Evolutionary conservation across 2,329 filamentous ascomycete genomes (phyloP), one percentile per base, ranked within the genome.

Genomic region (Iodosphaeria phyllophila): DNA sequence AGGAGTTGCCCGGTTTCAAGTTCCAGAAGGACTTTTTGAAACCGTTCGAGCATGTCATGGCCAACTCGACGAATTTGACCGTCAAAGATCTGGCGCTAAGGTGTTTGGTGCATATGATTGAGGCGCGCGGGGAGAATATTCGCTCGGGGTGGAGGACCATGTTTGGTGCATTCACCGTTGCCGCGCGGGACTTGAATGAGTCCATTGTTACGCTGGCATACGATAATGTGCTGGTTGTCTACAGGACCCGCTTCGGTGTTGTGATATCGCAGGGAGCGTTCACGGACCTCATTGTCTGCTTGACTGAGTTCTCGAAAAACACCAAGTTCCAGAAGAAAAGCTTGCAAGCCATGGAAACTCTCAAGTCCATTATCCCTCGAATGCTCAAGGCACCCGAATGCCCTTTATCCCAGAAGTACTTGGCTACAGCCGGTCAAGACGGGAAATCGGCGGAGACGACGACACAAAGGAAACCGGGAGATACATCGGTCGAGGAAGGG

Each of bases 1-100:
- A 92, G 46, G 89, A 99, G 48, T 53, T 99, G 37, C 82, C 89
- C 1, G 89, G 91, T 41, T 99, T 99, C 66, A 95, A 95, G 49
- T 99, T 99, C 44, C 89, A 99, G 41, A 99, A 99, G 47, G 86
- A 99, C 46, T 98, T 99, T 47, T 54, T 98, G 27, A 95, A 93
- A 50, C 89, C 91, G 0, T 99, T 98, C 39, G 86, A 98, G 53
- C 82, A 95, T 47, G 83, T 99, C 38, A 80, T 98, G 56, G 74
- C 78, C 29, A 95, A 98, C 46, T 89, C 83, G 20, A 80, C 63
- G 34, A 82, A 89, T 33, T 73, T 92, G 11, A 73, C 79, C 1
- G 89, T 99, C 39, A 98, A 98, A 50, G 89, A 99, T 39, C 86
- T 98, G 76, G 82, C 92, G 22, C 57, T 99, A 13, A 72, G 86